Conservation (phyloP, 1,284 basidiomycete species). For the Malassezia japonica region DNA sequence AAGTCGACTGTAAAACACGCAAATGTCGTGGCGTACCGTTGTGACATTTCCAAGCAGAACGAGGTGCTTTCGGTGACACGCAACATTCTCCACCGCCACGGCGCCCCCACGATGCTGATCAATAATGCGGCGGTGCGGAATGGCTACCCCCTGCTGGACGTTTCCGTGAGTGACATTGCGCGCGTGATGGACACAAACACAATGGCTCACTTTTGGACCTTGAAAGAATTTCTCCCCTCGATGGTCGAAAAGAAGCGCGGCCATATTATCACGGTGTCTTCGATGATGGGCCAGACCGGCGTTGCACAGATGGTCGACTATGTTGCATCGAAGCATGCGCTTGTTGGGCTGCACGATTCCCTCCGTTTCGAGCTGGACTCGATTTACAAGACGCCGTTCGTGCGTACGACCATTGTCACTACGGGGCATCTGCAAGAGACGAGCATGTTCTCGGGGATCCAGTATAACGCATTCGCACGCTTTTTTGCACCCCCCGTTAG, state of each 20-base stretch:
- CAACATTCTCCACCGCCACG: slow-evolving; percentile 13
- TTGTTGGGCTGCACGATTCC: slow-evolving; percentile 43
- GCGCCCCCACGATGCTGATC: slow-evolving; percentile 62
- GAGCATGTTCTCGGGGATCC: slow-evolving; percentile 27
- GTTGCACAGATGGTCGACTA: slow-evolving; percentile 60
- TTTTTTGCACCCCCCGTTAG: slow-evolving; percentile 32
- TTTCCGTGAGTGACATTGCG: slow-evolving; percentile 64
- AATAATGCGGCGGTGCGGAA: slow-evolving; percentile 95
- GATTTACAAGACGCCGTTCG: slow-evolving; percentile 19
- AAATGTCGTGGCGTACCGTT: slow-evolving; percentile 29
- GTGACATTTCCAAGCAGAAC: slow-evolving; percentile 22
- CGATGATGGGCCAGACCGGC: slow-evolving; percentile 66
- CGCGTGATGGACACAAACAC: slow-evolving; percentile 67
- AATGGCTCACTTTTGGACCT: slow-evolving; percentile 75
- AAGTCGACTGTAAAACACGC: slow-evolving; percentile 3
- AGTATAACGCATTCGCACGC: slow-evolving; percentile 19
- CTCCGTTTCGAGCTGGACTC: slow-evolving; percentile 41
- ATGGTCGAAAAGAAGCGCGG: slow-evolving; percentile 69
- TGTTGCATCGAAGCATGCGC: slow-evolving; percentile 44
- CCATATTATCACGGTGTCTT: slow-evolving; percentile 65
- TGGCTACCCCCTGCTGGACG: slow-evolving; percentile 72
- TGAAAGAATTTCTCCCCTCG: slow-evolving; percentile 83
- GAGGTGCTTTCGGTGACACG: neutral
- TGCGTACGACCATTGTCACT: slow-evolving; percentile 34
- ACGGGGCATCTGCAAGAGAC: slow-evolving; percentile 35